phyloP scores from a whole-genome alignment of 768 basidiomycete species.

The Amanita rimosa region DNA sequence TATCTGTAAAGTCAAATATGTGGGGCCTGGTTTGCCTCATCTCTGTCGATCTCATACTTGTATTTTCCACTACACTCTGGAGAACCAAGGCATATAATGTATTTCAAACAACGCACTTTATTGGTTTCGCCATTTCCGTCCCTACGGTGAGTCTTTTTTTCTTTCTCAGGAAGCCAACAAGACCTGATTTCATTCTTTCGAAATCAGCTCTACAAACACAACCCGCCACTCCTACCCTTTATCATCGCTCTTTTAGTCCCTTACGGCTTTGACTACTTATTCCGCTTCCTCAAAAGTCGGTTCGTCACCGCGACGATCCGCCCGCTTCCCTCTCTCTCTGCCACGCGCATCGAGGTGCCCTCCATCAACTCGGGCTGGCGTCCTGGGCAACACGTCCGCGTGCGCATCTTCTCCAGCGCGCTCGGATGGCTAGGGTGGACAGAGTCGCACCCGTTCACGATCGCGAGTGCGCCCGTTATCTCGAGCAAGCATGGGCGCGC shows the following conservation, averaged over 20 bases:
- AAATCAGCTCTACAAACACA: slow-evolving; percentile 39
- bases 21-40: slow-evolving; percentile 44
- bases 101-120: slow-evolving; percentile 53
- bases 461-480: slow-evolving; percentile 33
- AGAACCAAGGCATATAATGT: slow-evolving; percentile 52
- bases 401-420: slow-evolving; percentile 42
- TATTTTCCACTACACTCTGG: slow-evolving; percentile 50
- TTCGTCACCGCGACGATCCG: slow-evolving; percentile 45
- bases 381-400: slow-evolving; percentile 74
- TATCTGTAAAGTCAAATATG: slow-evolving; percentile 24
- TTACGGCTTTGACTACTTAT: slow-evolving; percentile 47
- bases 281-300: slow-evolving; percentile 58
- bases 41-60: slow-evolving; percentile 40
- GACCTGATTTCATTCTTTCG: too few relatives aligned
- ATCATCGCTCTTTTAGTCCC: slow-evolving; percentile 35
- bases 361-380: slow-evolving; percentile 64
- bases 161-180: too few relatives aligned
- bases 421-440: slow-evolving; percentile 47
- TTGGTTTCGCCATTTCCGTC: slow-evolving; percentile 41
- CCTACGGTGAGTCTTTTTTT: slow-evolving; percentile 32
- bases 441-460: slow-evolving; percentile 75
- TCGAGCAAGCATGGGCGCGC: neutral
- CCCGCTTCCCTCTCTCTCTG: slow-evolving; percentile 47
- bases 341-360: slow-evolving; percentile 56
- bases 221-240: slow-evolving; percentile 37